Evolutionary conservation across 2,329 filamentous ascomycete species (phyloP).

Genomic region (Sodiomyces alkalinus): DNA sequence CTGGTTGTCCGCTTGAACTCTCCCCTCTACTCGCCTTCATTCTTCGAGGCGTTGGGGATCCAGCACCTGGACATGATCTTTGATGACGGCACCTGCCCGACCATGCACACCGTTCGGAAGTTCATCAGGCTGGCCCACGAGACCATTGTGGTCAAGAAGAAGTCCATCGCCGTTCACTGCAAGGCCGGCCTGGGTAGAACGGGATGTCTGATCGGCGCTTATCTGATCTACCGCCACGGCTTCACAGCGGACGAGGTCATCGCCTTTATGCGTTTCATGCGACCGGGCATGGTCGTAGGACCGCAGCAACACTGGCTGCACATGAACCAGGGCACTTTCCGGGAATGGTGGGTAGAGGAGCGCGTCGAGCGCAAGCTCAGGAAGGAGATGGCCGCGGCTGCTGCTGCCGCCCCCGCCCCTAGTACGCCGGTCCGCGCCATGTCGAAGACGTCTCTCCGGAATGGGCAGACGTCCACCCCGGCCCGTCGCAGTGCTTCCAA

Average conservation of each 20-base stretch:
- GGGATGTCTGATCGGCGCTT: constrained; percentile 91
- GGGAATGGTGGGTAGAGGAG: constrained; percentile 97
- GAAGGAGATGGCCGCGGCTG: constrained; percentile 39
- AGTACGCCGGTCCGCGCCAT: constrained; percentile 47
- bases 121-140: constrained; percentile 93
- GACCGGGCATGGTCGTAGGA: constrained; percentile 95
- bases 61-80: constrained; percentile 99
- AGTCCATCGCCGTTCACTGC: constrained; percentile 94
- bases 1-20: constrained; percentile 93
- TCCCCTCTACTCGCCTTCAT: constrained; percentile 89
- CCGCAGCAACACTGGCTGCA: constrained; percentile 99
- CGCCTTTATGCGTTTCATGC: constrained; percentile 97
- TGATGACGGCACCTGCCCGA: constrained; percentile 91
- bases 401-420: constrained; percentile 29
- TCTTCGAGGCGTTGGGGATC: constrained; percentile 90
- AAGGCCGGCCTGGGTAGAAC: constrained; percentile 93
- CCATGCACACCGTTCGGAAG: constrained; percentile 74
- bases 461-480: constrained; percentile 60
- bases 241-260: constrained; percentile 97
- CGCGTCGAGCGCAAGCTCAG: constrained; percentile 56
- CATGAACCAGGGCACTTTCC: constrained; percentile 88
- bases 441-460: constrained; percentile 43
- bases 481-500: constrained; percentile 63
- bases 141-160: constrained; percentile 80
- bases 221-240: constrained; percentile 91